phyloP scores from a whole-genome alignment of 225 moss, liverwort and hornwort species.

The Takakia lepidozioides region DNA sequence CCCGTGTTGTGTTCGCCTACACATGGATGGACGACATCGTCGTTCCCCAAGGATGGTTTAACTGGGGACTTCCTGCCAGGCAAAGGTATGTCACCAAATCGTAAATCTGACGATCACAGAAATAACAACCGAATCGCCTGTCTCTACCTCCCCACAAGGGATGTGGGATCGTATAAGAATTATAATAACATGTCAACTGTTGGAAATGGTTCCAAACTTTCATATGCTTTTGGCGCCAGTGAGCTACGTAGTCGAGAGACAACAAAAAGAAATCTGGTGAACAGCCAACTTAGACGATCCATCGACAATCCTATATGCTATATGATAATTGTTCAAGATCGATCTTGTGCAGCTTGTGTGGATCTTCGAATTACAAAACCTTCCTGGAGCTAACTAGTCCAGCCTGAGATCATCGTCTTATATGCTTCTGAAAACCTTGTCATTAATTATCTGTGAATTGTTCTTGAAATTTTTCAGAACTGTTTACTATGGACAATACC shows the following conservation, averaged over 20 bases:
- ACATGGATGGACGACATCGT: constrained; percentile 66
- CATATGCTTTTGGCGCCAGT: neutral
- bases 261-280: no score
- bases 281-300: neutral
- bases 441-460: neutral
- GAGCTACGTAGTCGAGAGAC: no score
- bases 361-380: neutral
- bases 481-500: constrained; percentile 56
- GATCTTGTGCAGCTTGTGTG: neutral
- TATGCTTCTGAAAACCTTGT: no score
- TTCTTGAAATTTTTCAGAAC: constrained; percentile 20
- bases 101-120: neutral
- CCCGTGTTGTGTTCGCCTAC: constrained; percentile 53
- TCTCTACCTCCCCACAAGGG: neutral
- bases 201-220: neutral
- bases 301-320: neutral
- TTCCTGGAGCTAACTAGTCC: no score
- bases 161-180: no score
- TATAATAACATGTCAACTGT: no score
- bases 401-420: no score
- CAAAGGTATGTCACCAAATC: constrained; percentile 27
- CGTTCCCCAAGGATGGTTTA: constrained; percentile 49
- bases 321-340: neutral
- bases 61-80: constrained; percentile 38
- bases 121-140: neutral